These are phyloP conservation scores for Ramaria sp. DNA, from an alignment of 768 basidiomycete species.

Conservation along the genomic window DNA sequence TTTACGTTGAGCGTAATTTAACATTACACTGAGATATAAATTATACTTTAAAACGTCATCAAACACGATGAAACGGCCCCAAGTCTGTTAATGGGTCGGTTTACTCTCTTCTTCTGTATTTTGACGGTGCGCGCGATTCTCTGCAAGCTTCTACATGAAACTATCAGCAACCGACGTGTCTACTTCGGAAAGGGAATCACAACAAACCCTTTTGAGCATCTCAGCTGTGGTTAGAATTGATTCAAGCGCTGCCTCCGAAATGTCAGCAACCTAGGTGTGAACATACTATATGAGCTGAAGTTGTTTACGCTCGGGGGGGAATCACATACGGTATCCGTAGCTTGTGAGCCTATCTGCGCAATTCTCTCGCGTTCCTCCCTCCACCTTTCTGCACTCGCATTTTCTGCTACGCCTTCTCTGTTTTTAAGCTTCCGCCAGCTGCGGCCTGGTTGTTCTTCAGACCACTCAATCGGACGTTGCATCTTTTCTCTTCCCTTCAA, in stretches of 20 bases:
- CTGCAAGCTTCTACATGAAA: background rate
- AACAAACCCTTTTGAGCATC: constrained; percentile 32
- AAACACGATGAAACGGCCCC: too few species aligned
- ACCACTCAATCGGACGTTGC: constrained; percentile 20
- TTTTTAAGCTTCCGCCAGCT: background rate
- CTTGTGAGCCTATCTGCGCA: constrained; percentile 34
- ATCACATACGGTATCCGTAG: constrained; percentile 23
- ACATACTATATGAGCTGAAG: constrained; percentile 29
- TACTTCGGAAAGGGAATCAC: background rate
- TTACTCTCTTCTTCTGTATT: background rate
- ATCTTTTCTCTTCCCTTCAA: constrained; percentile 26
- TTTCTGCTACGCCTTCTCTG: constrained; percentile 5
- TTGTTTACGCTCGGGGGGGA: constrained; percentile 20
- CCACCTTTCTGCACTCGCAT: constrained; percentile 19
- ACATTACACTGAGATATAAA: too few species aligned
- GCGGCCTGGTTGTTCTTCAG: background rate
- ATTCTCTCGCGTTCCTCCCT: constrained; percentile 38
- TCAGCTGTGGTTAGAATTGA: constrained; percentile 45
- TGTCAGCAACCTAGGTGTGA: constrained; percentile 38
- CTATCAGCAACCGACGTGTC: background rate
- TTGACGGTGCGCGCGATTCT: background rate
- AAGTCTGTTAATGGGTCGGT: too few species aligned
- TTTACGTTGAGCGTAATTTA: too few species aligned
- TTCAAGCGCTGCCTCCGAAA: constrained; percentile 61
- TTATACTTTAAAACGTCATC: too few species aligned